Conservation (phyloP, 441 rosid genomes). For the Erodium texanum region DNA sequence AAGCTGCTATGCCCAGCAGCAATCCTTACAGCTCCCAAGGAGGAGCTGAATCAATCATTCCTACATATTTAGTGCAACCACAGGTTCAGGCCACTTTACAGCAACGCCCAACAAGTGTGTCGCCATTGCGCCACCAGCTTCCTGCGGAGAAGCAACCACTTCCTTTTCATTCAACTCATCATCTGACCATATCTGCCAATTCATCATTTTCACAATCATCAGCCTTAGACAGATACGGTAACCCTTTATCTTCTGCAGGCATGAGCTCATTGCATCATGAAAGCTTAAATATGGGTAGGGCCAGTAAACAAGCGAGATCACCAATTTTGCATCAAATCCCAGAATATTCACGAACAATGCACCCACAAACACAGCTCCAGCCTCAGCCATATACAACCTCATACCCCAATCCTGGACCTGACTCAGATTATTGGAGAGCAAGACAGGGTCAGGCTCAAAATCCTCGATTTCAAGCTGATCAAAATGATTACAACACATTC, state of each 20-base stretch:
- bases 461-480: conserved; percentile 32
- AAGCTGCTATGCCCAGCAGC: conserved; percentile 28
- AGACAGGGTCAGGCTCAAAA: conserved; percentile 33
- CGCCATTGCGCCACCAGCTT: conserved; percentile 22
- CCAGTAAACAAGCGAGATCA: conserved; percentile 21
- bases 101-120: conserved; percentile 30
- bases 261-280: conserved; percentile 13
- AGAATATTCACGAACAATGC: neutral
- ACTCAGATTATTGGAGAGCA: conserved; percentile 45
- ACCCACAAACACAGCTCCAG: neutral
- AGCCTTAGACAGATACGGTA: conserved; percentile 19
- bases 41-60: conserved; percentile 7
- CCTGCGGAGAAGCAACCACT: neutral
- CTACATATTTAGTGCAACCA: conserved; percentile 12
- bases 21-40: conserved; percentile 23
- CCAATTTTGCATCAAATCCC: conserved; percentile 20
- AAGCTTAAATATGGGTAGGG: conserved; percentile 12
- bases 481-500: conserved; percentile 30
- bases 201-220: conserved; percentile 15
- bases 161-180: too few species aligned
- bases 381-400: conserved; percentile 19
- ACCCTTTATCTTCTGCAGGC: neutral
- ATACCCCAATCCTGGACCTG: conserved; percentile 26
- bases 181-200: conserved; percentile 5
- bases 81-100: conserved; percentile 25